Evolutionary conservation across 768 basidiomycete genomes (phyloP), one percentile per base, ranked within the genome.

Genomic region (Phylloporus arenicola): DNA sequence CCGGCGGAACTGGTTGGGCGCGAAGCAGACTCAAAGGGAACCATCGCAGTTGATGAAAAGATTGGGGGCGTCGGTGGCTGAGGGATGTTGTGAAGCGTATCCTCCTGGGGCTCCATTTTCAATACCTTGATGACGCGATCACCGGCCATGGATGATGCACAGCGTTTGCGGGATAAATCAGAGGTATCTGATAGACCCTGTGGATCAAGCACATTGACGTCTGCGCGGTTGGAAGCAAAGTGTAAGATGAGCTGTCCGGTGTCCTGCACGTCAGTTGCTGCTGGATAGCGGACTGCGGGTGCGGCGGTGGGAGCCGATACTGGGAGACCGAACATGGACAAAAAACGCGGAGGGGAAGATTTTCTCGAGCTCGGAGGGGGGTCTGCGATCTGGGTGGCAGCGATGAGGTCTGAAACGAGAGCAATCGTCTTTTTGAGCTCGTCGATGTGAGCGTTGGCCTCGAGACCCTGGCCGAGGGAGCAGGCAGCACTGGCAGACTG

Each of bases 401-500:
- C 69, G 58, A 84, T 75, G 68, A 82, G 75, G 43, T 80, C 76
- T 7, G 80, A 72, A 24, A 81, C 79, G 48, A 77, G 64, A 5
- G 70, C 65, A 46, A 83, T 77, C 31, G 78, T 76, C 60, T 75
- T 73, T 60, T 70, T 80, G 57, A 83, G 72, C 51, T 81, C 74
- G 58, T 76, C 78, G 48, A 83, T 75, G 57, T 76, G 78, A 25
- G 63, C 72, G 35, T 72, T 71, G 6, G 78, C 77, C 57, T 77
- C 75, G 8, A 70, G 53, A 44, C 72, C 73, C 54, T 78, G 75
- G n/a, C 67, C 75, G 14, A 64, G 53, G 25, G 69, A 69, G 54
- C 78, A 82, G 30, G 76, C 75, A 34, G 72, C 72, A 37, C 74
- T 78, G 38, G 80, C 82, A 39, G 79, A 78, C 47, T 75, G 72